A percentile compares a stretch with the other conserved stretches of the same genome.
These are phyloP conservation scores for Fraxinus latifolia DNA, from an alignment of 305 asterid genomes.

Conservation along the genomic window DNA sequence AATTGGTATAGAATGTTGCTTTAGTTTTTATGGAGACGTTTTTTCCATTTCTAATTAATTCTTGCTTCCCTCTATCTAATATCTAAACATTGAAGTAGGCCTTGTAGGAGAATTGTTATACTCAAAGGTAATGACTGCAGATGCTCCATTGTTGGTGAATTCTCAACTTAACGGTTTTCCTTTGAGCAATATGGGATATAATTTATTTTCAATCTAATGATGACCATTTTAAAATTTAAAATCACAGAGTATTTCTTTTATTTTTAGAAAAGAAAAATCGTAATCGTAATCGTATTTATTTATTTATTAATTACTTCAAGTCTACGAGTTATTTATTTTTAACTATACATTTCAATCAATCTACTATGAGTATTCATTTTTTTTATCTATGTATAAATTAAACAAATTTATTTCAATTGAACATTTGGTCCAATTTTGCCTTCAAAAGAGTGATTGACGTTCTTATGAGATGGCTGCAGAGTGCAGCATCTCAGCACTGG, in stretches of 20 bases:
- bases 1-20: background rate
- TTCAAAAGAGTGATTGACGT: background rate
- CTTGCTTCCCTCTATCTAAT: background rate
- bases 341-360: background rate
- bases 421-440: background rate
- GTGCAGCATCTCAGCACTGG: conserved; percentile 38
- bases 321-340: too few species aligned
- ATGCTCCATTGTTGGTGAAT: background rate
- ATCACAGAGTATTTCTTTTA: too few species aligned
- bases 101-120: background rate
- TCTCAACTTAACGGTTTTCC: too few species aligned
- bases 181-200: background rate
- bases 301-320: too few species aligned
- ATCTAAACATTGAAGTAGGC: background rate
- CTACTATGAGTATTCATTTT: background rate
- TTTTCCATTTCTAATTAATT: background rate
- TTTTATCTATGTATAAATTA: too few species aligned
- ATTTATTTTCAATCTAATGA: too few species aligned
- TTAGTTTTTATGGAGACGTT: background rate
- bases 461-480: conserved; percentile 49
- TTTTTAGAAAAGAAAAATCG: too few species aligned
- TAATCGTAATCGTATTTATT: too few species aligned
- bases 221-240: too few species aligned
- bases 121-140: too few species aligned
- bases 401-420: background rate